Evolutionary conservation across 305 asterid genomes (phyloP).

Genomic region (Fraxinus greggii): DNA sequence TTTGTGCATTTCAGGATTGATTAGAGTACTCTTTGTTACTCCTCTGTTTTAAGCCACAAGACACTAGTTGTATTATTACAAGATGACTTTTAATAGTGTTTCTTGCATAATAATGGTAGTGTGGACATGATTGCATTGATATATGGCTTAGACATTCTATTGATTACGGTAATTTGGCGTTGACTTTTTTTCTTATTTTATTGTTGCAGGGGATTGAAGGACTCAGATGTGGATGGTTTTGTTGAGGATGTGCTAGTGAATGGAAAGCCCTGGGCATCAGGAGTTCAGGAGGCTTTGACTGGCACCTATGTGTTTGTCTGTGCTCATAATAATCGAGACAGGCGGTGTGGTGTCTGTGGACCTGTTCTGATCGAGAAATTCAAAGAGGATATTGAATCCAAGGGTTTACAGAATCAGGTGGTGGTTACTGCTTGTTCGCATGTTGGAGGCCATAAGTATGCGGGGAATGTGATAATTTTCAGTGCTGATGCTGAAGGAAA

Average conservation of each 20-base stretch:
- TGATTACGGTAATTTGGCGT: conserved; percentile 8
- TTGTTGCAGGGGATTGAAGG: conserved; percentile 50
- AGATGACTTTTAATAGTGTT: not conserved
- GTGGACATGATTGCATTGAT: not conserved
- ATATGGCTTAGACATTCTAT: conserved; percentile 6
- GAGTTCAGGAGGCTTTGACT: conserved; percentile 53
- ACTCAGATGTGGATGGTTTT: conserved; percentile 68
- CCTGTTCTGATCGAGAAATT: conserved; percentile 77
- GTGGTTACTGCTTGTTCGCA: conserved; percentile 87
- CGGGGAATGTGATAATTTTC: conserved; percentile 83
- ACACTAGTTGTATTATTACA: not conserved
- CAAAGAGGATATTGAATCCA: conserved; percentile 56
- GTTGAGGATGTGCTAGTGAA: conserved; percentile 84
- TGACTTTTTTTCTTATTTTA: conserved; percentile 8
- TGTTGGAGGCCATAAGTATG: conserved; percentile 95
- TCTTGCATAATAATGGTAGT: not conserved
- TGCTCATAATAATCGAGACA: conserved; percentile 78
- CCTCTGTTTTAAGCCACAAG: not conserved
- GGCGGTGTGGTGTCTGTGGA: conserved; percentile 96
- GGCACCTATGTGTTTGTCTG: conserved; percentile 91
- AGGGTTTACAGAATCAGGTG: conserved; percentile 52
- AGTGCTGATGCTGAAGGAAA: conserved; percentile 64
- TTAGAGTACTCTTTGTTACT: not conserved
- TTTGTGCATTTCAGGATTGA: not conserved
- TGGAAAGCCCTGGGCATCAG: conserved; percentile 67